Base-by-base conservation (phyloP, 257 asterid genomes). In the Craterostigma plantagineum region DNA sequence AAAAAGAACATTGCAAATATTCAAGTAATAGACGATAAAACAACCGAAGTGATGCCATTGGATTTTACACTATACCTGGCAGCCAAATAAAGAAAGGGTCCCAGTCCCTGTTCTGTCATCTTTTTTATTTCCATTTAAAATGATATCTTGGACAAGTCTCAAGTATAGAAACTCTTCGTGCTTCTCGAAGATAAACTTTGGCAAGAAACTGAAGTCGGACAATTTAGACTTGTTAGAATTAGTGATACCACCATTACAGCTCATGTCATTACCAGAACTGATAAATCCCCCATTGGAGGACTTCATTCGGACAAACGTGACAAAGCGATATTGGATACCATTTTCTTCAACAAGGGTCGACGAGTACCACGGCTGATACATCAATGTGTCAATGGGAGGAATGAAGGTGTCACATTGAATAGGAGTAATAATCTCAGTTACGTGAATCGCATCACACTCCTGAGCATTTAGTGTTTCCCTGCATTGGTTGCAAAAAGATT, bases 41-140 rank as follows among this genome's bases (percentile, higher is more conserved):
- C n/a, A n/a, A n/a, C n/a, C n/a, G n/a, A n/a, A n/a, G n/a, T n/a
- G n/a, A n/a, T n/a, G n/a, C n/a, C n/a, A n/a, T n/a, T n/a, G n/a
- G n/a, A n/a, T n/a, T n/a, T n/a, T n/a, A n/a, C n/a, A n/a, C n/a
- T n/a, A n/a, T 68, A 87, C 98, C 95, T 87, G 98, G 63, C 92
- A 74, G 38, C 98, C 95, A 69, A 87, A 87, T 61, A 76, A 72
- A 6, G 98, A 87, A 51, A 79, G 63, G 37, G 98, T 79, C 56
- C 95, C 98, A 41, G 92, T 82, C 50, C 98, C 95, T 2, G 93
- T 83, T 50, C 86, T 62, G 66, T 87, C 98, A 59, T 68, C 98
- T 66, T 74, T 87, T 27, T 35, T 53, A 34, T 56, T 75, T 56
- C 98, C 98, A 60, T 61, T 66, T 11, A 56, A 70, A 57, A 87